phyloP scores from a whole-genome alignment of 257 asterid genomes.

The Salvia hispanica region DNA sequence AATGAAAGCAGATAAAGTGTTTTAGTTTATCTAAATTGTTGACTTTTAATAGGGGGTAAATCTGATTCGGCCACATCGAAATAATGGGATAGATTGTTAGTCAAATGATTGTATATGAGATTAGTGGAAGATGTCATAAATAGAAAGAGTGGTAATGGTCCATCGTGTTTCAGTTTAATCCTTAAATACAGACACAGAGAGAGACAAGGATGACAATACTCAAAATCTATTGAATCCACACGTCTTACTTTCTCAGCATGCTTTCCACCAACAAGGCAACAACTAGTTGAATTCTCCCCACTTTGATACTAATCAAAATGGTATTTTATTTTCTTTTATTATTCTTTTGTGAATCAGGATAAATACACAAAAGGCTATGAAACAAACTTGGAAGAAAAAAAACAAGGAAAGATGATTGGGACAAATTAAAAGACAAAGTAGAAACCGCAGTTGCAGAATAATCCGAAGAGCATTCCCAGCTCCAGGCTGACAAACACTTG shows the following conservation, averaged over 20 bases:
- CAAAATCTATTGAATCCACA: slow-evolving; percentile 18
- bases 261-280: slow-evolving; percentile 9
- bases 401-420: too few relatives aligned
- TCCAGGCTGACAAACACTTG: too few relatives aligned
- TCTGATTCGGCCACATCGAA: not conserved
- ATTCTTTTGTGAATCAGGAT: too few relatives aligned
- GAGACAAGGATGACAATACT: slow-evolving; percentile 1
- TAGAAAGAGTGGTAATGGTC: slow-evolving; percentile 9
- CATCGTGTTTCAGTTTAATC: slow-evolving; percentile 16
- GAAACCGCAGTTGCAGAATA: too few relatives aligned
- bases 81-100: not conserved
- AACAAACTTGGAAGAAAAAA: too few relatives aligned
- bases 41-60: not conserved
- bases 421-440: too few relatives aligned
- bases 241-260: slow-evolving; percentile 32
- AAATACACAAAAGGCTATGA: too few relatives aligned
- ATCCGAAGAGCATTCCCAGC: too few relatives aligned
- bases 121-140: slow-evolving; percentile 8
- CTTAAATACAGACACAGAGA: not conserved
- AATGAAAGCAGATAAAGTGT: too few relatives aligned
- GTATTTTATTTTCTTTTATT: not conserved
- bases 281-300: not conserved
- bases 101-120: slow-evolving; percentile 3
- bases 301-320: not conserved
- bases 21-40: too few relatives aligned